Evolutionary conservation across 768 basidiomycete species (phyloP).

Genomic region (Mycena vitilis): DNA sequence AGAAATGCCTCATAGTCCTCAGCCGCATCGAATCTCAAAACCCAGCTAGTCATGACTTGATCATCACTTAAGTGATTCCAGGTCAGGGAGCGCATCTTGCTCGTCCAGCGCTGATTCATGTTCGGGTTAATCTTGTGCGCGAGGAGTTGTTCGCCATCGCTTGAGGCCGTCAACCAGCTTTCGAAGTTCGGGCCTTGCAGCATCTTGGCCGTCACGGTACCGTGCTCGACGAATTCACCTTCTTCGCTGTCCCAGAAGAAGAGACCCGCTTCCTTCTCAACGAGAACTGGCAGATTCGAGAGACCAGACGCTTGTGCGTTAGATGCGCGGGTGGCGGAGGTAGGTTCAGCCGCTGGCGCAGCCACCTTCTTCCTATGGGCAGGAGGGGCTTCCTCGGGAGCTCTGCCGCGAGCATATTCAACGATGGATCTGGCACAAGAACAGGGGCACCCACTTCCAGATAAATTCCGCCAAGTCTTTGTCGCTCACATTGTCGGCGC

Average conservation of each 20-base stretch:
- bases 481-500: constrained; percentile 76
- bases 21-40: constrained; percentile 70
- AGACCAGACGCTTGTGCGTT: constrained; percentile 26
- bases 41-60: constrained; percentile 79
- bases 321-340: constrained; percentile 24
- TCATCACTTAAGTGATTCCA: constrained; percentile 83
- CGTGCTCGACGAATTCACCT: constrained; percentile 64
- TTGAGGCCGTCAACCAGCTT: constrained; percentile 70
- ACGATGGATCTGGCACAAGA: background rate
- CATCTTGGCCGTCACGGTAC: constrained; percentile 66
- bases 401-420: constrained; percentile 41
- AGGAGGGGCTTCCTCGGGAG: constrained; percentile 42
- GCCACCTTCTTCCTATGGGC: constrained; percentile 38
- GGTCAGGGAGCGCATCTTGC: constrained; percentile 77
- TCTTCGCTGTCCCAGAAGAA: constrained; percentile 69
- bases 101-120: constrained; percentile 79
- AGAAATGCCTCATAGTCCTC: constrained; percentile 72
- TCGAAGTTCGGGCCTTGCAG: constrained; percentile 58
- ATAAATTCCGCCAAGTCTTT: constrained; percentile 83
- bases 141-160: constrained; percentile 61
- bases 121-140: constrained; percentile 73
- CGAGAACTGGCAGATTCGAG: constrained; percentile 38
- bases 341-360: constrained; percentile 5
- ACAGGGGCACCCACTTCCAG: constrained; percentile 72
- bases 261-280: constrained; percentile 64